These are phyloP conservation scores for Lanmaoa pseudosensibilis DNA, from an alignment of 768 basidiomycete species.

Conservation along the genomic window DNA sequence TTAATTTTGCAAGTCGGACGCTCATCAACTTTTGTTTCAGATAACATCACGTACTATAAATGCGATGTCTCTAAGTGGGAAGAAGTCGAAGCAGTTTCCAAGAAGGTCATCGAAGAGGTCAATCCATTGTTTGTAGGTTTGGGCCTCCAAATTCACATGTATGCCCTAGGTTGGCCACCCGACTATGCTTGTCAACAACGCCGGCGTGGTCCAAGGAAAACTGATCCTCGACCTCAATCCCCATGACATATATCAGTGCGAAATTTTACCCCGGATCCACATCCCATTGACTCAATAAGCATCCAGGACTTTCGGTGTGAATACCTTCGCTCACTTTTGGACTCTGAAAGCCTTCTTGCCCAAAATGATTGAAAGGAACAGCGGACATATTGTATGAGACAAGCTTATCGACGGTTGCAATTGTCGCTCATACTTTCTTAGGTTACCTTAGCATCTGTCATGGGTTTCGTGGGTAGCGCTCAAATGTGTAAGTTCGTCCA, in stretches of 20 bases:
- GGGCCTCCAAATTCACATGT: not conserved
- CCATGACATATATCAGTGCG: conserved; percentile 78
- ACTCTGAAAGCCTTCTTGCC: conserved; percentile 92
- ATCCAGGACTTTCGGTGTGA: conserved; percentile 83
- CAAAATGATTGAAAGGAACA: conserved; percentile 70
- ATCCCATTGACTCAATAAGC: not conserved
- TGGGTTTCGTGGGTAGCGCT: conserved; percentile 69
- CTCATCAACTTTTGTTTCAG: conserved; percentile 36
- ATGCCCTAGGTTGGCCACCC: conserved; percentile 72
- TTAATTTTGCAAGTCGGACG: not conserved
- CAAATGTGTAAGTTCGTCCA: conserved; percentile 62
- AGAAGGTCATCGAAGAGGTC: conserved; percentile 77
- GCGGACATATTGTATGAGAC: conserved; percentile 80
- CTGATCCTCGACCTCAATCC: conserved; percentile 74
- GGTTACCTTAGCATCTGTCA: conserved; percentile 77
- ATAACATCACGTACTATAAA: conserved; percentile 81
- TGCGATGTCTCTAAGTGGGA: conserved; percentile 92
- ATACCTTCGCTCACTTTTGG: conserved; percentile 89
- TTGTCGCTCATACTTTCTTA: conserved; percentile 32
- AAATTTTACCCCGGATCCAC: conserved; percentile 50
- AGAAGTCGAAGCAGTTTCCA: conserved; percentile 75
- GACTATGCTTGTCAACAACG: conserved; percentile 92
- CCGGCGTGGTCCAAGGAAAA: conserved; percentile 91
- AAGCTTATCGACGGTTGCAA: not conserved
- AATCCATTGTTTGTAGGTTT: conserved; percentile 5